Percentiles rank a stretch among this genome's conserved stretches.
These are phyloP conservation scores for Penicillium crustosum DNA, from an alignment of 2,329 filamentous ascomycete genomes.

Conservation along the genomic window DNA sequence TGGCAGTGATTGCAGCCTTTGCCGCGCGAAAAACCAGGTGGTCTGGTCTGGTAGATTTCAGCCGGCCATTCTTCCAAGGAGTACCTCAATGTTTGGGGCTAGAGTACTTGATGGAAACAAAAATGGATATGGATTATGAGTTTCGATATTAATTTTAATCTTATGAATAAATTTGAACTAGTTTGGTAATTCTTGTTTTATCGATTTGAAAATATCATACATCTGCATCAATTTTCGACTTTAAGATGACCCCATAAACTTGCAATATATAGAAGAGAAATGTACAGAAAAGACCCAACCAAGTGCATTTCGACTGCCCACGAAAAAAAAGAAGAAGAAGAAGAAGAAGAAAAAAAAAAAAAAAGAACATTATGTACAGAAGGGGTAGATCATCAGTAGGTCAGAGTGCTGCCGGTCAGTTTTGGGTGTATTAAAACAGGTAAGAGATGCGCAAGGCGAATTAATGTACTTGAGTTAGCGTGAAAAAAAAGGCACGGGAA, in stretches of 20 bases:
- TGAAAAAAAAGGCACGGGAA: neutral
- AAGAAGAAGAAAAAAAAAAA: too few species aligned
- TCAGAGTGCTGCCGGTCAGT: neutral
- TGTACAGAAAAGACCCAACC: slow-evolving; percentile 8
- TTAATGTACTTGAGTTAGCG: slow-evolving; percentile 18
- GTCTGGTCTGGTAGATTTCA: neutral
- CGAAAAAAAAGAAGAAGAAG: neutral
- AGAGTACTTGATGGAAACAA: neutral
- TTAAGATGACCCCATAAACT: neutral
- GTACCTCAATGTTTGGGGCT: neutral
- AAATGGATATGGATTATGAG: neutral
- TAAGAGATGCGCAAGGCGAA: slow-evolving; percentile 13
- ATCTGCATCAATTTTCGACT: neutral
- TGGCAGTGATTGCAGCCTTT: neutral
- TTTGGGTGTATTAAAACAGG: slow-evolving; percentile 20
- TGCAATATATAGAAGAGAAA: neutral
- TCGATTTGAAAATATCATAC: neutral
- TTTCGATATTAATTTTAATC: neutral
- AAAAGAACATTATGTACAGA: slow-evolving; percentile 21
- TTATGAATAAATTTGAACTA: neutral
- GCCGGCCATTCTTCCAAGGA: neutral
- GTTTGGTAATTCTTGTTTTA: neutral
- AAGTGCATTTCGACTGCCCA: slow-evolving; percentile 15
- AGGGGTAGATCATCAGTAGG: slow-evolving; percentile 2
- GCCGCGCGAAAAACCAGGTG: neutral